phyloP scores from a whole-genome alignment of 139 green algal genomes.

The Closterium sp. region DNA sequence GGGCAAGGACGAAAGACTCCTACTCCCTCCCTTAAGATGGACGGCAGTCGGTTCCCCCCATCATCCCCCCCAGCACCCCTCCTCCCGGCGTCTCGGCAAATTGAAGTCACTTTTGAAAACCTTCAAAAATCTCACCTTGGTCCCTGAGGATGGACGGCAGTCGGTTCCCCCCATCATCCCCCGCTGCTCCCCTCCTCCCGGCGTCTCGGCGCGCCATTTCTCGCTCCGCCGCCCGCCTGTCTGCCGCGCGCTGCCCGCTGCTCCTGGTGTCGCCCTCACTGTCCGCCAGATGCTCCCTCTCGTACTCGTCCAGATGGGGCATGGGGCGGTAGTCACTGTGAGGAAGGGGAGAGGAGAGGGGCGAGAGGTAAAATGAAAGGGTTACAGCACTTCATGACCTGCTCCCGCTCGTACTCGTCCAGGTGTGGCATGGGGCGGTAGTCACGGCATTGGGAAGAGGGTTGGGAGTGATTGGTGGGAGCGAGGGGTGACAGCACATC shows the following conservation, averaged over 20 bases:
- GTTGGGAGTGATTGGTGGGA: neutral
- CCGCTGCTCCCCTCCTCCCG: neutral
- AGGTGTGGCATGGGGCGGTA: neutral
- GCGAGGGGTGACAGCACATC: neutral
- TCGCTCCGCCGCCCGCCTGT: slow-evolving; percentile 71
- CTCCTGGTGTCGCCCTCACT: slow-evolving; percentile 57
- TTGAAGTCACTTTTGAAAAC: no score
- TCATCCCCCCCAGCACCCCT: neutral
- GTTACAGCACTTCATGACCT: neutral
- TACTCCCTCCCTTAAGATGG: neutral
- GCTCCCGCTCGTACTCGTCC: neutral
- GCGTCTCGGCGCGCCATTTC: slow-evolving; percentile 66
- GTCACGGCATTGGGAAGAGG: neutral
- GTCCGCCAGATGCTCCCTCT: slow-evolving; percentile 72
- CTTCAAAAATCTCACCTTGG: neutral
- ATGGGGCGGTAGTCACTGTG: neutral
- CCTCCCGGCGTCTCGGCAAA: no score
- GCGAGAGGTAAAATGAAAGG: neutral
- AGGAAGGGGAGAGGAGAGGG: neutral
- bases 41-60: neutral
- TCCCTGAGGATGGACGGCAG: slow-evolving; percentile 17
- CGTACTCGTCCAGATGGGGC: neutral
- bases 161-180: neutral
- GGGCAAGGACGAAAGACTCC: neutral
- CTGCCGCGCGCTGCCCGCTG: slow-evolving; percentile 46